Evolutionary conservation across 2,329 filamentous ascomycete species (phyloP), one percentile per base, ranked within the genome.

Genomic region (Plenodomus tracheiphilus): DNA sequence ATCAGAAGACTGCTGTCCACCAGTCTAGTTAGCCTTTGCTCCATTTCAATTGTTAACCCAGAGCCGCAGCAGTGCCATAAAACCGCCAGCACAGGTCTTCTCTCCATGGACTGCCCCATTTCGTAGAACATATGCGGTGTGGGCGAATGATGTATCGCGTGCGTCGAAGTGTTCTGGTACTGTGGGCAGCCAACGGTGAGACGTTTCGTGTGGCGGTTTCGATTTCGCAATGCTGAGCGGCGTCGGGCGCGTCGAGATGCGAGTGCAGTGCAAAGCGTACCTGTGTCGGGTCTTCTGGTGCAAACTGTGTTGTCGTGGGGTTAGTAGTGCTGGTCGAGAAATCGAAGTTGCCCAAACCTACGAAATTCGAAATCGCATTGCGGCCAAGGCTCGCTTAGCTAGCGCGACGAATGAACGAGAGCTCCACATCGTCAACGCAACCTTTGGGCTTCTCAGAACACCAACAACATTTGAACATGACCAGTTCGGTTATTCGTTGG

Each of bases 1-100:
- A 70, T 74, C 73, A 77, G 74, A 73, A 73, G 69, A 71, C 65
- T 67, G 56, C 65, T 71, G 53, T 53, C 54, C 47, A 59, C 49
- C 28, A 61, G 48, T 55, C 44, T 50, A 60, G 56, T 70, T 66
- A 70, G 67, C 65, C 47, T 32, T 36, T 58, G 49, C 50, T 51
- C 54, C 7, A 15, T 54, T 43, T 43, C 22, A 40, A 32, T 32
- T 32, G 28, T 15, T 32, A 11, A 11, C 9, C 41, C 46, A 46
- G 49, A 48, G 58, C 51, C 46, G 50, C 53, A 56, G 53, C 54
- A 47, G 34, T 51, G 53, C 40, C 30, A 43, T 45, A 28, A 53
- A 38, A 25, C 38, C 36, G 41, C 50, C 47, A 11, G 28, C 28
- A 32, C 18, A 16, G 30, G 35, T 42, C 15, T 37, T 36, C 37